These are phyloP conservation scores for Suillus sp. DNA, from an alignment of 768 basidiomycete species.

Conservation along the genomic window DNA sequence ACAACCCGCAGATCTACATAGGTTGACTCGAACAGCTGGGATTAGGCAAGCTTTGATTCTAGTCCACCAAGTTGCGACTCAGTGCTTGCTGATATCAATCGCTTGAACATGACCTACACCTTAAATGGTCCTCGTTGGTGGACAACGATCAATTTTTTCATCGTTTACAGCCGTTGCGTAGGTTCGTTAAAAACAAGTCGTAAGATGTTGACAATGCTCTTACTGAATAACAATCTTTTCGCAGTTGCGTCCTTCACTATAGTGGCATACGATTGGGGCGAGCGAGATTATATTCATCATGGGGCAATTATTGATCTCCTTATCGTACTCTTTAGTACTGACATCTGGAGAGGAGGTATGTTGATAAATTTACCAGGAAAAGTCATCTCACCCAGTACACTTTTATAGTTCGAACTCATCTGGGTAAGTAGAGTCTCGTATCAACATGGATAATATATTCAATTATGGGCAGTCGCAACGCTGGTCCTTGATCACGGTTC, in stretches of 20 bases:
- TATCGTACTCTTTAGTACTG: background rate
- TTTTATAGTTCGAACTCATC: background rate
- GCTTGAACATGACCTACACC: background rate
- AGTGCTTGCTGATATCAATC: background rate
- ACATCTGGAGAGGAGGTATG: background rate
- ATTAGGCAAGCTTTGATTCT: background rate
- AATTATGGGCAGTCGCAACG: background rate
- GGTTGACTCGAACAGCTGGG: too few relatives aligned
- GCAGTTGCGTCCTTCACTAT: background rate
- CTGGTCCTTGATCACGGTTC: background rate
- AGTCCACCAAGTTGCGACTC: background rate
- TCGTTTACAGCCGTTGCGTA: background rate
- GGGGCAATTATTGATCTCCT: background rate
- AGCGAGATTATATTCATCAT: background rate
- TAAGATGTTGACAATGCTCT: background rate
- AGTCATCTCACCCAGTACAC: background rate
- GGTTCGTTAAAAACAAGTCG: background rate
- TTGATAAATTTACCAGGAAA: background rate
- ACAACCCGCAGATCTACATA: too few relatives aligned
- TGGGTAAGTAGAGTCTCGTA: background rate
- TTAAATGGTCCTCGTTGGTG: background rate
- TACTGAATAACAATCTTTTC: background rate
- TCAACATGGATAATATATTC: background rate
- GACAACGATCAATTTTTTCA: background rate
- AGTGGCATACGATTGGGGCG: background rate